phyloP scores from a whole-genome alignment of 106 monocot genomes.

The Dendrobium catenatum region DNA sequence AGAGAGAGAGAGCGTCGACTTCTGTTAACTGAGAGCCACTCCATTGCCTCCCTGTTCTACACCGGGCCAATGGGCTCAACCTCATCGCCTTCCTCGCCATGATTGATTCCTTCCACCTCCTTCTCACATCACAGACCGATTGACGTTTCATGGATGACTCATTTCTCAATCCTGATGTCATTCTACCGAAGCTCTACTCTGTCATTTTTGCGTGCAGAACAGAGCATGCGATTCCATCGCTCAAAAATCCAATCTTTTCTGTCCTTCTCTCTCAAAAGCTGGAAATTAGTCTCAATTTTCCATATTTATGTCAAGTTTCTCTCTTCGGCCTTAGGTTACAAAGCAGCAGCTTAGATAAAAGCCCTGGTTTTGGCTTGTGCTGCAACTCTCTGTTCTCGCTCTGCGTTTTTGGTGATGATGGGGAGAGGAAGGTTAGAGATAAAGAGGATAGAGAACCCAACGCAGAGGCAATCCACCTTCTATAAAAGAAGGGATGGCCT shows the following conservation, averaged over 20 bases:
- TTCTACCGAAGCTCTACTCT: background rate
- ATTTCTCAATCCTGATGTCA: background rate
- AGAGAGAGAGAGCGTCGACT: background rate
- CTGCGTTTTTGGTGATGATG: slow-evolving; percentile 24
- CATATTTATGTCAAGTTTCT: slow-evolving; percentile 6
- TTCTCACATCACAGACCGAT: background rate
- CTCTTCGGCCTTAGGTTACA: background rate
- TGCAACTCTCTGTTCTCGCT: background rate
- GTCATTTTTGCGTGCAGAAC: slow-evolving; percentile 5
- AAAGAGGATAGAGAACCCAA: slow-evolving; percentile 81
- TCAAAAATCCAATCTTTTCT: background rate
- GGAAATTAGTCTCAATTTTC: background rate
- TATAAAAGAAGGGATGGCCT: slow-evolving; percentile 94
- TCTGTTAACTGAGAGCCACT: slow-evolving; percentile 2
- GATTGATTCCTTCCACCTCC: background rate
- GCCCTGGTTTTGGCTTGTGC: background rate
- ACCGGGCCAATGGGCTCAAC: background rate
- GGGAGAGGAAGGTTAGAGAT: slow-evolving; percentile 82
- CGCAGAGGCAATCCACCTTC: slow-evolving; percentile 84
- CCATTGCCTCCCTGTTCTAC: background rate
- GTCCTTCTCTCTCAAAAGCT: background rate
- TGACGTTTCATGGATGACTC: slow-evolving; percentile 6
- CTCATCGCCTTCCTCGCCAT: background rate
- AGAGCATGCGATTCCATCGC: background rate
- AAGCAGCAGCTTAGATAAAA: background rate